These are phyloP conservation scores for Coemansia sp. DNA, from an alignment of 192 early-diverging fungal genomes.

Conservation along the genomic window DNA sequence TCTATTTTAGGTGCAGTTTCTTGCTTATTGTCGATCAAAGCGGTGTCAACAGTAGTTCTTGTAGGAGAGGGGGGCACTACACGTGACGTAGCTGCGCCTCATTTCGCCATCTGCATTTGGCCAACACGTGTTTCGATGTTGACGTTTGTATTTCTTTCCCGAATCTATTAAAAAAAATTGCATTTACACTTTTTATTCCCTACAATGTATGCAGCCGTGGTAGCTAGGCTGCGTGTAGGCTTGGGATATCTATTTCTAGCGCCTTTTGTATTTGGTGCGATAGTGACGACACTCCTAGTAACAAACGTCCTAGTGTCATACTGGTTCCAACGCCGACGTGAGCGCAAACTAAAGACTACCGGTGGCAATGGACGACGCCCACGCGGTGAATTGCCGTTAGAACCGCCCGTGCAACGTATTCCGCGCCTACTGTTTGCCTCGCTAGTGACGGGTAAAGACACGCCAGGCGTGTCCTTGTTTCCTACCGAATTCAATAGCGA, in stretches of 20 bases:
- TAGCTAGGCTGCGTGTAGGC: slow-evolving; percentile 14
- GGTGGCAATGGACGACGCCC: not conserved
- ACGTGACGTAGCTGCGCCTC: slow-evolving; percentile 8
- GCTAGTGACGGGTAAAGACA: not conserved
- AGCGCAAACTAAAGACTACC: not conserved
- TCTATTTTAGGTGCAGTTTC: not conserved
- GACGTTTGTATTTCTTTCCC: not conserved
- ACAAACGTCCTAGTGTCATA: slow-evolving; percentile 47
- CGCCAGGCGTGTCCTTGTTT: slow-evolving; percentile 7
- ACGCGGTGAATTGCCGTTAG: slow-evolving; percentile 1
- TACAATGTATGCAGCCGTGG: slow-evolving; percentile 16
- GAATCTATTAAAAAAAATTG: not conserved
- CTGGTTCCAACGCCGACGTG: slow-evolving; percentile 43
- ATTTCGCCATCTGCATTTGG: not conserved
- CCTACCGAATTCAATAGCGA: slow-evolving; percentile 17
- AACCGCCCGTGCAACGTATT: slow-evolving; percentile 36
- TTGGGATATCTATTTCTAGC: slow-evolving; percentile 31
- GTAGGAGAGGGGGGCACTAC: not conserved
- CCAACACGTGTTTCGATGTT: not conserved
- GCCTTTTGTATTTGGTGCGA: slow-evolving; percentile 21
- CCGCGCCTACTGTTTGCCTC: slow-evolving; percentile 33
- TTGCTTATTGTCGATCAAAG: not conserved
- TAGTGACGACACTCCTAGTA: slow-evolving; percentile 26
- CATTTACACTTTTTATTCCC: not conserved
- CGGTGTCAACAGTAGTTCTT: not conserved